Evolutionary conservation across 768 basidiomycete species (phyloP).

Genomic region (Suillus subalutaceus): DNA sequence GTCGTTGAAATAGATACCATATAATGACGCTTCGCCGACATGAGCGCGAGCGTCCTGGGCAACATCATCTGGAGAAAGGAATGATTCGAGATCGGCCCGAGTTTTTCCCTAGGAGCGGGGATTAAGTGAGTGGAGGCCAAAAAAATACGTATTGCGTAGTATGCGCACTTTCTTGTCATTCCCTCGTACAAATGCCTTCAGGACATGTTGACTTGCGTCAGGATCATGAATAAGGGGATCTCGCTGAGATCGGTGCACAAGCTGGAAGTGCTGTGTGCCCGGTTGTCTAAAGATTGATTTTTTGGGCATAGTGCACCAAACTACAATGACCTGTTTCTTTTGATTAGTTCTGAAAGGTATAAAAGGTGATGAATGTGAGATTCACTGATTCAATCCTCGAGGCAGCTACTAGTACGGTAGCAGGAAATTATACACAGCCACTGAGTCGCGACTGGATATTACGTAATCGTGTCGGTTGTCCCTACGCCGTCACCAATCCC

Average conservation of each 20-base stretch:
- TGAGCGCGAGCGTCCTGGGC: constrained; percentile 52
- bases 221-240: constrained; percentile 96
- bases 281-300: constrained; percentile 92
- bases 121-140: constrained; percentile 26
- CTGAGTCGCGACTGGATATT: constrained; percentile 17
- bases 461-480: constrained; percentile 34
- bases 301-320: constrained; percentile 56
- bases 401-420: not conserved
- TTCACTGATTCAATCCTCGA: constrained; percentile 11
- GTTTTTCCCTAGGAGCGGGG: constrained; percentile 64
- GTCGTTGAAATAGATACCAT: constrained; percentile 95
- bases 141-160: not conserved
- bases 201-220: constrained; percentile 85
- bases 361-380: constrained; percentile 7
- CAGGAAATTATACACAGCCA: constrained; percentile 17
- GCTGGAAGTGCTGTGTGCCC: constrained; percentile 91
- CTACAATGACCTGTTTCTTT: not conserved
- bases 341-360: constrained; percentile 11
- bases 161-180: constrained; percentile 65
- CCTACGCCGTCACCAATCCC: constrained; percentile 29
- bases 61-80: constrained; percentile 51
- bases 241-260: constrained; percentile 93
- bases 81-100: constrained; percentile 74
- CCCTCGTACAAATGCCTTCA: constrained; percentile 77
- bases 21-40: constrained; percentile 84